A percentile compares a stretch with the other conserved stretches of the same genome.
Evolutionary conservation across 2,329 filamentous ascomycete genomes (phyloP).

Genomic region (Clarireedia hainanense): DNA sequence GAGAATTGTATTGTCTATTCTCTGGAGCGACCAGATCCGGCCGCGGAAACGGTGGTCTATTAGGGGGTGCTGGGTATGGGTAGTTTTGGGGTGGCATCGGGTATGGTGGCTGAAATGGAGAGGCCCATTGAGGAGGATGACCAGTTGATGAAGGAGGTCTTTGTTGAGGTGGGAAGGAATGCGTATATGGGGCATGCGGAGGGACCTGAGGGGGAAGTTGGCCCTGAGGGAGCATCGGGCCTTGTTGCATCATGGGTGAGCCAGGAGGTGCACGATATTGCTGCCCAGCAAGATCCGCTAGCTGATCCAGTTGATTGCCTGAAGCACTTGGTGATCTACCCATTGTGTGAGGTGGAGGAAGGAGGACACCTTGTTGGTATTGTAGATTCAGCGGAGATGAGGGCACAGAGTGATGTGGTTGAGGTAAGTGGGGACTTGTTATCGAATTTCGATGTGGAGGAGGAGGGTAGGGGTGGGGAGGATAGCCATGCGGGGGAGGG

Average conservation of each 20-base stretch:
- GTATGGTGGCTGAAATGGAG: constrained; percentile 15
- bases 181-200: constrained; percentile 11
- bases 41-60: constrained; percentile 18
- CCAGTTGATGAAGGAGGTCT: constrained; percentile 18
- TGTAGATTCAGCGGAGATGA: constrained; percentile 25
- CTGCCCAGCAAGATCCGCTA: constrained; percentile 28
- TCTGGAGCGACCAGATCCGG: constrained; percentile 18
- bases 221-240: background rate
- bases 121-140: constrained; percentile 18
- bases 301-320: constrained; percentile 23
- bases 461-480: constrained; percentile 13
- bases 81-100: constrained; percentile 13
- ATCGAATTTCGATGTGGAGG: constrained; percentile 18
- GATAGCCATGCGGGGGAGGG: constrained; percentile 8
- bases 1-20: constrained; percentile 28
- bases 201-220: background rate
- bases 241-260: constrained; percentile 24
- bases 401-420: constrained; percentile 25
- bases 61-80: constrained; percentile 15
- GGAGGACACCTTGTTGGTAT: constrained; percentile 16
- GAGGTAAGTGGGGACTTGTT: constrained; percentile 22
- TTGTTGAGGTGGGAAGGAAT: constrained; percentile 18
- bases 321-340: constrained; percentile 17
- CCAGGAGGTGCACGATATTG: constrained; percentile 25
- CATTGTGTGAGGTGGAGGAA: constrained; percentile 22